Base-by-base conservation (phyloP, 139 green algal species). In the Chlamydomonas schloesseri region DNA sequence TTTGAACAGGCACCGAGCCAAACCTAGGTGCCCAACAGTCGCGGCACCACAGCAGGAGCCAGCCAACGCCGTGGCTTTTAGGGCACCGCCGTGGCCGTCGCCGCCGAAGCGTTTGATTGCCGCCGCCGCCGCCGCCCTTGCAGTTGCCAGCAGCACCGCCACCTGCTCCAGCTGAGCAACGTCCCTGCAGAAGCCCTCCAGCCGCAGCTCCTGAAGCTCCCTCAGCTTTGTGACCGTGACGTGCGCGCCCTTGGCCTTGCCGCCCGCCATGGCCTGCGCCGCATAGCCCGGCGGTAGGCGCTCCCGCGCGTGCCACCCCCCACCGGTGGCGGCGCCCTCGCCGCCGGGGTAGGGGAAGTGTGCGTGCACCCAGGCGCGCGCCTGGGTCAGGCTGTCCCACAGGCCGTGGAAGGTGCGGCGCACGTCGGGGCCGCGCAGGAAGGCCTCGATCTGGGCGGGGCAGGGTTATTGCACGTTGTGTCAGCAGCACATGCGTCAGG, bases 351-450 rank as follows among this genome's bases (percentile, higher is more conserved):
- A 69, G 20, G 20, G 11, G 28, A 69, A 69, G 26, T 69, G 62
- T 23, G 11, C 2, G 3, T 31, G 26, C 11, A 23, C 62, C 62
- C 20, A 69, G 24, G 62, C 3, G 24, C 2, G 13, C 20, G 26
- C 62, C 26, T 31, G 3, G 24, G 14, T 4, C 62, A n/a, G 0
- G 10, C 34, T 20, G 36, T 3, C 2, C 0, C 3, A 55, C 10
- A n/a, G 13, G 34, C 36, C 67, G 11, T 5, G 8, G 36, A 74
- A 74, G 36, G 36, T 55, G 33, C 57, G 28, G 18, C 15, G 3
- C 69, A 33, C 4, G 33, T 57, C 36, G 69, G 69, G 69, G 36
- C 69, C 69, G 20, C 69, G 69, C 69, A 74, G 69, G 69, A 74
- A 74, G 34, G 34, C 69, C 69, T 55, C 33, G 1, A 74, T 11